phyloP scores from a whole-genome alignment of 2,329 filamentous ascomycete species.

The Xylaria digitata region DNA sequence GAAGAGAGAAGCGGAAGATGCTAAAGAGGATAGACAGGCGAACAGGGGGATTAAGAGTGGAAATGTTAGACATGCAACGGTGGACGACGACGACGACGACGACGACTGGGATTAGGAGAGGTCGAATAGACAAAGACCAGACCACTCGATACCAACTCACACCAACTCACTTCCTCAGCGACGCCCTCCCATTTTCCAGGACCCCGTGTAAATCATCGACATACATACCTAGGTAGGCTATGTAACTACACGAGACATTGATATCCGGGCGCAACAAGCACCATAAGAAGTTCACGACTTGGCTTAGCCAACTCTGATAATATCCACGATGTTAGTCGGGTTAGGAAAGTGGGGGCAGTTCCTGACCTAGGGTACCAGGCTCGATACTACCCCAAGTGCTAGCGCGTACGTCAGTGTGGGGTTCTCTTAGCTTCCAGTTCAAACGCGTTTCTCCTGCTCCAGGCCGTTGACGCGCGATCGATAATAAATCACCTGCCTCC shows the following conservation, averaged over 20 bases:
- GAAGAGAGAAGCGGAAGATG: constrained; percentile 69
- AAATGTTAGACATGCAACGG: constrained; percentile 58
- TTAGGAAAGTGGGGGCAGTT: constrained; percentile 3
- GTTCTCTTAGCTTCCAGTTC: constrained; percentile 20
- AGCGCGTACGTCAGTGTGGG: constrained; percentile 34
- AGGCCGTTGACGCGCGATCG: constrained; percentile 23
- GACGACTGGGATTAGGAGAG: constrained; percentile 70
- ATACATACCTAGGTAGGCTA: constrained; percentile 6
- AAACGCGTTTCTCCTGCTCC: constrained; percentile 21
- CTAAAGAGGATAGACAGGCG: constrained; percentile 66
- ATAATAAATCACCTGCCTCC: background rate
- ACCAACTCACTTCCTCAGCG: background rate
- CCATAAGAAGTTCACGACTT: constrained; percentile 5
- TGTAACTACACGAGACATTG: constrained; percentile 22
- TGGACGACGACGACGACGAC: constrained; percentile 56
- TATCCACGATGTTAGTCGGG: background rate
- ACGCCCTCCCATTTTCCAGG: constrained; percentile 4
- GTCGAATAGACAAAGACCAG: constrained; percentile 2
- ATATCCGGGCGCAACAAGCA: constrained; percentile 10
- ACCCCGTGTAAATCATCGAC: constrained; percentile 10
- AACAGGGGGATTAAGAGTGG: constrained; percentile 64
- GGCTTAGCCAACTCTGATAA: constrained; percentile 4
- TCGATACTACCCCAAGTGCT: background rate
- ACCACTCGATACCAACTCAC: constrained; percentile 22
- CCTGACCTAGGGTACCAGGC: background rate